Evolutionary conservation across 768 basidiomycete species (phyloP).

Genomic region (Boletus barrowsii): DNA sequence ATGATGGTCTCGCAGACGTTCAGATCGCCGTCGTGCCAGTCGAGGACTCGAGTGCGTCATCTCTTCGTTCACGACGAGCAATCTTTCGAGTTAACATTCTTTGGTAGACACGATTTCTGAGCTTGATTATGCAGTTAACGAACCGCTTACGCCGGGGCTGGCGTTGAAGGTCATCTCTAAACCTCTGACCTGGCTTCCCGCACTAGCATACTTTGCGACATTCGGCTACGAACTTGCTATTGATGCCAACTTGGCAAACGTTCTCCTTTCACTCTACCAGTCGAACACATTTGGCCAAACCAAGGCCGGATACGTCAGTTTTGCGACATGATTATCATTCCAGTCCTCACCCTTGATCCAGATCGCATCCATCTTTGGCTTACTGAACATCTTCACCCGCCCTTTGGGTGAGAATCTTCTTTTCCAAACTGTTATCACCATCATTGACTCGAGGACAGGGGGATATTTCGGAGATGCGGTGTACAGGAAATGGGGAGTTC

Average conservation of each 20-base stretch:
- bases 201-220: constrained; percentile 4
- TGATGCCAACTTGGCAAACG: constrained; percentile 3
- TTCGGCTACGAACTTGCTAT: constrained; percentile 5
- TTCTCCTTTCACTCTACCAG: constrained; percentile 1
- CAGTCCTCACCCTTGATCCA: not conserved
- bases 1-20: not conserved
- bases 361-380: constrained; percentile 3
- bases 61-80: not conserved
- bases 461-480: constrained; percentile 3
- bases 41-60: not conserved
- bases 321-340: not conserved
- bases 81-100: not conserved
- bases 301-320: constrained; percentile 9
- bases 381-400: constrained; percentile 1
- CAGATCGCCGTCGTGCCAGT: constrained; percentile 10
- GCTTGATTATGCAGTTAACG: constrained; percentile 1
- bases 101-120: constrained; percentile 15
- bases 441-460: not conserved
- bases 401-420: not conserved
- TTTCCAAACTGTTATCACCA: not conserved
- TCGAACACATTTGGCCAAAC: constrained; percentile 2
- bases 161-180: not conserved
- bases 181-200: constrained; percentile 5
- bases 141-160: not conserved
- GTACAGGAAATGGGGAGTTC: constrained; percentile 5